These are phyloP conservation scores for Viridothelium virens DNA, from an alignment of 495 filamentous ascomycete genomes.

Conservation along the genomic window DNA sequence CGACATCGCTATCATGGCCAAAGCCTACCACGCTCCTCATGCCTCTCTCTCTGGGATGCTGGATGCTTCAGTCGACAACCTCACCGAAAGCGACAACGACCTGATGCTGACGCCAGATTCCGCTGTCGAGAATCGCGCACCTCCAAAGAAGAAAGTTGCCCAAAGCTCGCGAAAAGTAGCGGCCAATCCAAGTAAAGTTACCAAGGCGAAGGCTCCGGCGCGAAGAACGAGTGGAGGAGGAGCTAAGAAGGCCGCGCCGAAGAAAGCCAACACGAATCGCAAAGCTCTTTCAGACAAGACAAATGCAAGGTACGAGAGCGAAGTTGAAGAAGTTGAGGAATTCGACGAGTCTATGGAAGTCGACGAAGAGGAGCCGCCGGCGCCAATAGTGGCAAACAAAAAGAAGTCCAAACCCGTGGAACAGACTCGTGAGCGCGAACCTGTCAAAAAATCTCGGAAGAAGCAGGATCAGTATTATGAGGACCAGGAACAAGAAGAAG, in stretches of 20 bases:
- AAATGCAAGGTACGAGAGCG: constrained; percentile 42
- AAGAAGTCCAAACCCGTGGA: constrained; percentile 28
- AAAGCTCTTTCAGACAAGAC: constrained; percentile 46
- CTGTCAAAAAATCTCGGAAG: constrained; percentile 15
- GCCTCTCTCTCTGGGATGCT: constrained; percentile 31
- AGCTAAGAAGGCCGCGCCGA: constrained; percentile 31
- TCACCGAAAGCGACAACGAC: constrained; percentile 30
- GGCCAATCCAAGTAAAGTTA: constrained; percentile 19
- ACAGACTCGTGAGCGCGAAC: constrained; percentile 22
- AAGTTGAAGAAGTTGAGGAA: constrained; percentile 47
- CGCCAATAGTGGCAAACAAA: constrained; percentile 16
- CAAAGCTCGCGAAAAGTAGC: constrained; percentile 2
- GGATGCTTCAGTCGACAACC: constrained; percentile 49
- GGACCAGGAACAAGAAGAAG: constrained; percentile 27
- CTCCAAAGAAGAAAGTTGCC: constrained; percentile 20
- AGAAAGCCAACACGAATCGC: constrained; percentile 34
- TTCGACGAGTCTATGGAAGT: constrained; percentile 36
- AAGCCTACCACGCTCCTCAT: constrained; percentile 12
- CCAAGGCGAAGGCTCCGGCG: constrained; percentile 23
- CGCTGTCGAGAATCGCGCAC: constrained; percentile 28
- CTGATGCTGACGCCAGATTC: constrained; percentile 35
- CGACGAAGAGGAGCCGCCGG: constrained; percentile 33
- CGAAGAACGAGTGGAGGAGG: constrained; percentile 27
- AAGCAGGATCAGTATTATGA: constrained; percentile 32
- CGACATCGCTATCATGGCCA: not conserved